phyloP scores from a whole-genome alignment of 1,139 yeast genomes.

The Pichia sp. region DNA sequence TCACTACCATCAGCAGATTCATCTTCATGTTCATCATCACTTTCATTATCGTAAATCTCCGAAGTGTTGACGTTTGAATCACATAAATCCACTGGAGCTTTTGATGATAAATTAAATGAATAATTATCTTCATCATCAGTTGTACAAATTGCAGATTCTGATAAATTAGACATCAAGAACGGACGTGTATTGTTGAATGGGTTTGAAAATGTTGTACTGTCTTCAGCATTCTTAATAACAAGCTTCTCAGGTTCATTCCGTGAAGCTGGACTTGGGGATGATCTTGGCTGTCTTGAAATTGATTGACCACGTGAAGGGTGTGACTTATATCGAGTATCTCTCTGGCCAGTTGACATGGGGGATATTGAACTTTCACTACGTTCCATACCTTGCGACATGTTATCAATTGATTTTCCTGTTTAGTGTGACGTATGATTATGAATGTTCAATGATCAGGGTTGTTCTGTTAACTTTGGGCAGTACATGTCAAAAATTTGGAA shows the following conservation, averaged over 20 bases:
- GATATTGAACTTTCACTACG: neutral
- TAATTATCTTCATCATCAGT: conserved; percentile 22
- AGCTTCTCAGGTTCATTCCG: neutral
- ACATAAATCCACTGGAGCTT: neutral
- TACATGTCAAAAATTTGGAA: neutral
- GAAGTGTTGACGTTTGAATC: neutral
- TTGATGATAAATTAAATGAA: neutral
- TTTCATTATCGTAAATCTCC: conserved; percentile 21
- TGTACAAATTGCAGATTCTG: conserved; percentile 22
- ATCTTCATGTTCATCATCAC: conserved; percentile 14
- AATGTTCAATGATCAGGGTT: neutral
- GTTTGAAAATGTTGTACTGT: neutral
- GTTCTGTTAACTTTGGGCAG: neutral
- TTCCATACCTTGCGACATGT: neutral
- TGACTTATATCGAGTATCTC: neutral
- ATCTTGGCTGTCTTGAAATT: neutral
- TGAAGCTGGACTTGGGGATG: no score
- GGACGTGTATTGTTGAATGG: conserved; percentile 1
- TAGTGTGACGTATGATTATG: no score
- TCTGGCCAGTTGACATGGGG: neutral
- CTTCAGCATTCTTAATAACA: neutral
- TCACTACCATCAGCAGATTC: conserved; percentile 1
- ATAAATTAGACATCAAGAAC: conserved; percentile 1
- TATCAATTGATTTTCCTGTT: no score
- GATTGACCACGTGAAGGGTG: neutral